A percentile compares a stretch with the other conserved stretches of the same genome.
These are phyloP conservation scores for Tephrocybe sp. DNA, from an alignment of 768 basidiomycete genomes.

Conservation along the genomic window DNA sequence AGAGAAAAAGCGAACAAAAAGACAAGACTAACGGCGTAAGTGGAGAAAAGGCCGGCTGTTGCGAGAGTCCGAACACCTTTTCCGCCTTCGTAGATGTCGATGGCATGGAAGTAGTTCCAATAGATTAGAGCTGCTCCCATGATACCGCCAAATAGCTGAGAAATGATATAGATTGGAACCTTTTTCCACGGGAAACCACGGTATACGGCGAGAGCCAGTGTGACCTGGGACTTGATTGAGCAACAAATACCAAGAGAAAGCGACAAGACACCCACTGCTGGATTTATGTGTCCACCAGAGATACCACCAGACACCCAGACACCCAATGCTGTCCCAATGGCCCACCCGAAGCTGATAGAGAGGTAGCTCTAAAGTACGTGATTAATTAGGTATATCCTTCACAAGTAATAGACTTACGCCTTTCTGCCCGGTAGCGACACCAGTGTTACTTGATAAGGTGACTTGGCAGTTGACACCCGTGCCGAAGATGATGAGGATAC, in stretches of 20 bases:
- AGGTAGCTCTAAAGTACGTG: constrained; percentile 39
- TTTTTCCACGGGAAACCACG: constrained; percentile 80
- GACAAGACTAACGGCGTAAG: constrained; percentile 51
- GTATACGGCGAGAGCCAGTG: constrained; percentile 65
- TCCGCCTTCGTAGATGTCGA: constrained; percentile 65
- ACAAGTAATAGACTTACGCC: constrained; percentile 47
- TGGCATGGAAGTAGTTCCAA: constrained; percentile 69
- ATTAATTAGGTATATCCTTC: not conserved
- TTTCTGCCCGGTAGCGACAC: constrained; percentile 46
- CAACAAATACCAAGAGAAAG: constrained; percentile 1
- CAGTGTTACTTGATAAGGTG: constrained; percentile 44
- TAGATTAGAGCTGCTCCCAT: constrained; percentile 64
- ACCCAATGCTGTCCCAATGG: constrained; percentile 58
- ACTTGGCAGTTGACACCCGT: constrained; percentile 58
- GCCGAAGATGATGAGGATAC: constrained; percentile 61
- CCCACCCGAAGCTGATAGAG: constrained; percentile 61
- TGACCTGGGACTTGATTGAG: constrained; percentile 44
- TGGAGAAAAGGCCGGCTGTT: constrained; percentile 60
- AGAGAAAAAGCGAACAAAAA: not conserved
- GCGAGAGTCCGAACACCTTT: constrained; percentile 48
- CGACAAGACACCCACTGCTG: constrained; percentile 47
- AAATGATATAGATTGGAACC: constrained; percentile 72
- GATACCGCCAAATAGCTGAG: constrained; percentile 65
- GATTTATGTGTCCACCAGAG: constrained; percentile 77
- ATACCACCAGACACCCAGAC: constrained; percentile 67